Base-by-base conservation (phyloP, 1,284 basidiomycete species). In the Apiotrichum laibachii region DNA sequence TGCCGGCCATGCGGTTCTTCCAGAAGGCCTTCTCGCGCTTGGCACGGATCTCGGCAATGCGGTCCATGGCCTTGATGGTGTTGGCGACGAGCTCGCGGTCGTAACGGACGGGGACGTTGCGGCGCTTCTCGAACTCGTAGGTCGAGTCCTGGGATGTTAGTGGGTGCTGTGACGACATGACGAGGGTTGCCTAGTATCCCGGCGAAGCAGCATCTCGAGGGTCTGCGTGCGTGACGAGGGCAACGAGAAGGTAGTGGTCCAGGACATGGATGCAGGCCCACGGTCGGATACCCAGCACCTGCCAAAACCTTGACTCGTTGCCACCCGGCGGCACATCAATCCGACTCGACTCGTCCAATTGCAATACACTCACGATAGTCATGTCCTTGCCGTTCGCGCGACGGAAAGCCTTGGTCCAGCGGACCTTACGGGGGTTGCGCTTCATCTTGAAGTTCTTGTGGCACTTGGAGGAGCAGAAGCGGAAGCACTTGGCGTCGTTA, bases 361-460 rank as follows among this genome's bases (percentile, higher is more conserved):
- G 26, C 26, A 7, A 4, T 31, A 33, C 22, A 79, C 89, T 78
- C 72, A 94, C 92, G 72, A 99, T 90, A 15, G 91, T 95, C 96
- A 99, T 99, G 81, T 99, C 96, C 82, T 99, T 99, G 65, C 96
- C 96, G 60, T 93, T 91, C 26, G 96, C 92, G 78, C 95, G 97
- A 69, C 96, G 86, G 85, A 99, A 99, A 18, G 96, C 96, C 80
- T 99, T 99, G 56, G 96, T 99, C 96, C 96, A 99, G 71, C 92
- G 85, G 53, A 99, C 94, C 81, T 99, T 99, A 66, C 96, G 87
- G 50, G 96, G 96, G 81, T 99, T 99, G 53, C 96, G 89, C 83
- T 99, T 99, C 95, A 99, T 97, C 81, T 97, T 97, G 85, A 97
- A 97, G 80, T 96, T 97, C 80, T 97, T 97, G 78, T 95, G 90